Evolutionary conservation across 345 rosid species (phyloP), one percentile per base, ranked within the genome.

Genomic region (Firmiana major): DNA sequence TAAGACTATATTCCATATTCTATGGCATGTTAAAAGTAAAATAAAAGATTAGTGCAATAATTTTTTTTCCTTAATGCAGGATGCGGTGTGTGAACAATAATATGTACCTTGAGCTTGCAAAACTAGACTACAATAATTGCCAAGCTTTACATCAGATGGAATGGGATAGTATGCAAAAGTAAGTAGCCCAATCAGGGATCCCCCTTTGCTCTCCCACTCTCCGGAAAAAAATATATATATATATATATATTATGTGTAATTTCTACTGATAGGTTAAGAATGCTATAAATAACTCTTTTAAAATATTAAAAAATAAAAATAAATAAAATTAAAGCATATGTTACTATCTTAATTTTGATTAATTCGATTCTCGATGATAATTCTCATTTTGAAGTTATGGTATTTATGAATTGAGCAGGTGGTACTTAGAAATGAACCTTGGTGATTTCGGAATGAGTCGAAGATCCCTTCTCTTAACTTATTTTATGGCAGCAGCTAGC

Each of bases 81-180:
- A 97, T 97, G 99, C 88, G 87, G 5, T 69, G 75, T 17, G 96
- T 97, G 42, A 97, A 88, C 88, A 97, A 91, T 54, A 82, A 91
- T 59, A 80, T 63, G 45, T 92, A 90, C 75, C 88, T 97, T 34
- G 86, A 97, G 73, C 85, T 97, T 11, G 98, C 99, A 54, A 94
- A 88, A 79, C 84, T 87, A 55, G 99, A 94, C 79, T 97, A 82
- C 92, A 92, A 89, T 87, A 81, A 73, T 22, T 94, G 98, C 86
- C 98, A 97, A 84, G 90, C 90, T 55, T 38, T 88, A 66, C 97
- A 94, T 72, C 87, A 73, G 26, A 79, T 77, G 38, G 99, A 97
- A 80, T 94, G 93, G 97, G 79, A 88, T 75, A 74, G 63, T 53
- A 79, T 97, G 78, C 97, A 85, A 75, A 89, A 85, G 99, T 96